phyloP scores from a whole-genome alignment of 2,329 filamentous ascomycete species.

The Penicillium nordicum region DNA sequence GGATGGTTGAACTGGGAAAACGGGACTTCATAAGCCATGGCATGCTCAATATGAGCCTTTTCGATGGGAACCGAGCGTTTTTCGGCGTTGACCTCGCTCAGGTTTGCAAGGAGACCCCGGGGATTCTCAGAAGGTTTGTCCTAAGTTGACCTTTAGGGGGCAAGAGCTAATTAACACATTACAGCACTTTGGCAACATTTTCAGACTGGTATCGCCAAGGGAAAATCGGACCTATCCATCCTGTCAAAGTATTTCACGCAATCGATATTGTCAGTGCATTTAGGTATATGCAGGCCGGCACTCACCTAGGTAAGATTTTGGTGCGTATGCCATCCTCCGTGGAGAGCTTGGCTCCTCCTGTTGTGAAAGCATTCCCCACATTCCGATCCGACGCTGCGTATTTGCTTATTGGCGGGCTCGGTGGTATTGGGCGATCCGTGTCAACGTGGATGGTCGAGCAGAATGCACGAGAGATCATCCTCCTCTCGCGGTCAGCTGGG shows the following conservation, averaged over 20 bases:
- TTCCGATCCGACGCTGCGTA: slow-evolving; percentile 5
- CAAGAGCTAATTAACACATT: background rate
- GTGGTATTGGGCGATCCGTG: slow-evolving; percentile 11
- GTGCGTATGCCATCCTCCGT: slow-evolving; percentile 5
- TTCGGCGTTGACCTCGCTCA: slow-evolving; percentile 13
- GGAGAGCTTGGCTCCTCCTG: background rate
- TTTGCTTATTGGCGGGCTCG: slow-evolving; percentile 12
- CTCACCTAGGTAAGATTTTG: slow-evolving; percentile 18
- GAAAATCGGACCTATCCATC: slow-evolving; percentile 2
- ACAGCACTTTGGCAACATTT: slow-evolving; percentile 1
- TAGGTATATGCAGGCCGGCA: slow-evolving; percentile 17
- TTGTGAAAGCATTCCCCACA: background rate
- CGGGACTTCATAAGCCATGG: slow-evolving; percentile 19
- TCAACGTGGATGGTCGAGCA: slow-evolving; percentile 15
- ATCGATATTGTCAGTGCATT: slow-evolving; percentile 9
- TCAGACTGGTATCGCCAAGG: slow-evolving; percentile 5
- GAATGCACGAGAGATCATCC: slow-evolving; percentile 8
- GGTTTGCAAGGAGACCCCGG: background rate
- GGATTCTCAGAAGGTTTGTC: slow-evolving; percentile 1
- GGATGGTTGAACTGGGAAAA: slow-evolving; percentile 25
- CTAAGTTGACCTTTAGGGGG: accelerated
- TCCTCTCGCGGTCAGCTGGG: slow-evolving; percentile 9
- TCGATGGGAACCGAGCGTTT: slow-evolving; percentile 13
- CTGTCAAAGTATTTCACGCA: slow-evolving; percentile 7
- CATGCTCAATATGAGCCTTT: slow-evolving; percentile 11